Base-by-base conservation (phyloP, 1,284 basidiomycete species). In the Pisolithus thermaeus region DNA sequence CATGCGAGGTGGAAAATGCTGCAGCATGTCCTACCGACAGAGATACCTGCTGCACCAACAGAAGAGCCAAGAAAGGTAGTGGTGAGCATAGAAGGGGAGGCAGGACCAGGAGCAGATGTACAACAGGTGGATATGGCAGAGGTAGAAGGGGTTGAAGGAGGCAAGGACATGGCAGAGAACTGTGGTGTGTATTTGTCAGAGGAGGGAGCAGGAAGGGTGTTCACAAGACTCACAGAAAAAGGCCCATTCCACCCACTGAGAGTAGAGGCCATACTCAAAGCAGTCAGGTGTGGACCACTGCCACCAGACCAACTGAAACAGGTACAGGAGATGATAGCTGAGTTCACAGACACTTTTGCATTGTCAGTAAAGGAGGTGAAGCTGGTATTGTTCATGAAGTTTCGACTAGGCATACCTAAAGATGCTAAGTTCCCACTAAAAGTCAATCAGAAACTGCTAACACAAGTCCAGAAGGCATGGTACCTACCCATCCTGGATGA, bases 331-430 rank as follows among this genome's bases (percentile, higher is more conserved):
- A 18, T 36, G 11, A n/a, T 52, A 12, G 36, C 30, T 3, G 32
- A 41, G 30, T 52, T 43, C 11, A 41, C 36, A 6, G 51, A 52
- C 1, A 28, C 22, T 2, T 52, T 52, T 6, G 27, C 47, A 20
- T 28, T 48, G 1, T 4, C 40, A 14, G 4, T 52, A 4, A 18
- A 25, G n/a, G 51, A 48, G 6, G 51, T 52, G n/a, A 11, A 49
- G 14, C 47, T 11, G 14, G 25, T 52, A 4, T 14, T 38, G 0
- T 23, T 30, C 3, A 20, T 25, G 3, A 32, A 11, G 40, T 18
- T 47, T 1, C 38, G 32, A 14, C n/a, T n/a, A n/a, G n/a, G n/a
- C n/a, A n/a, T n/a, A n/a, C n/a, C n/a, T n/a, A n/a, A n/a, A n/a
- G n/a, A n/a, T n/a, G n/a, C n/a, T n/a, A n/a, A n/a, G n/a, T n/a